A percentile compares a stretch with the other conserved stretches of the same genome.
Evolutionary conservation across 495 filamentous ascomycete genomes (phyloP).

Genomic region (Daldinia decipiens): DNA sequence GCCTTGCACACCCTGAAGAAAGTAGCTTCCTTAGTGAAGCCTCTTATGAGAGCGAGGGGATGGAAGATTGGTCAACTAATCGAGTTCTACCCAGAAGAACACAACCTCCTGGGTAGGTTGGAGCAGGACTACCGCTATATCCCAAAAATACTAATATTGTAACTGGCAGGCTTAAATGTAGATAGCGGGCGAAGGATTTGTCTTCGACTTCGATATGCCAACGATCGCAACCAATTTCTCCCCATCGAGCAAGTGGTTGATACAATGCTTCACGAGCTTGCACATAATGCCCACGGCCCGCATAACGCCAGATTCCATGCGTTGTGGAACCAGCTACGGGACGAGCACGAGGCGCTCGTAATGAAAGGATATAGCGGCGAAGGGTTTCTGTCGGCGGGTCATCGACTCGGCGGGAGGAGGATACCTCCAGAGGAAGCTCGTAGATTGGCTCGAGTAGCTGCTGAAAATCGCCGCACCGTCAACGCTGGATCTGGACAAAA

Average conservation of each 20-base stretch:
- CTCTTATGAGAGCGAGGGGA: slow-evolving; percentile 86
- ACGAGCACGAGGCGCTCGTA: slow-evolving; percentile 79
- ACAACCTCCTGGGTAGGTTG: slow-evolving; percentile 73
- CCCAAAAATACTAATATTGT: slow-evolving; percentile 18
- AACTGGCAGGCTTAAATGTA: slow-evolving; percentile 72
- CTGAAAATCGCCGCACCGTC: slow-evolving; percentile 73
- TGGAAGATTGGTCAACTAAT: slow-evolving; percentile 84
- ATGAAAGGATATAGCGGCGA: slow-evolving; percentile 91
- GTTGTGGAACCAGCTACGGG: slow-evolving; percentile 87
- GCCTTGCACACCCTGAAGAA: slow-evolving; percentile 85
- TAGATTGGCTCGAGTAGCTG: slow-evolving; percentile 76
- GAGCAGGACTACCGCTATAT: not conserved
- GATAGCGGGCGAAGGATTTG: slow-evolving; percentile 81
- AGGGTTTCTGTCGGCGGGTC: slow-evolving; percentile 82
- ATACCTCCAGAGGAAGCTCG: slow-evolving; percentile 80
- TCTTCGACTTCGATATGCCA: slow-evolving; percentile 81
- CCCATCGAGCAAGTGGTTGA: slow-evolving; percentile 82
- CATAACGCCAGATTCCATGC: slow-evolving; percentile 86
- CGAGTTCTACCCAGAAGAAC: slow-evolving; percentile 84
- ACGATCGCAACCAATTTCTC: slow-evolving; percentile 80
- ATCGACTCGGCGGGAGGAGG: slow-evolving; percentile 73
- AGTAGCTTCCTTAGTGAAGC: slow-evolving; percentile 90
- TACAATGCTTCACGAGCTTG: slow-evolving; percentile 96
- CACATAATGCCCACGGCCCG: slow-evolving; percentile 85
- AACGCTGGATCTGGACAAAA: slow-evolving; percentile 74